These are phyloP conservation scores for Rhizopus arrhizus DNA, from an alignment of 371 early-diverging fungal species.

Conservation along the genomic window DNA sequence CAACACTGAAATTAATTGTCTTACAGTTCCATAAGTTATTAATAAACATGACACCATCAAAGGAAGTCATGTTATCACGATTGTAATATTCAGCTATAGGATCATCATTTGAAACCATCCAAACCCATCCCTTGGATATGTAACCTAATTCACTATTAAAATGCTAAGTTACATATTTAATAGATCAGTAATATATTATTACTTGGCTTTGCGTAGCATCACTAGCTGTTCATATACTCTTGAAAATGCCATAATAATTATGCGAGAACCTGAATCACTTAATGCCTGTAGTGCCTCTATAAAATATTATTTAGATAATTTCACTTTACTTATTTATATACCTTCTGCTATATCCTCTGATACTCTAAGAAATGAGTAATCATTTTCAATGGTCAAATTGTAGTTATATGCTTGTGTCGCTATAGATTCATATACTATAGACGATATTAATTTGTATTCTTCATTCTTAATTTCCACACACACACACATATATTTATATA, in stretches of 20 bases:
- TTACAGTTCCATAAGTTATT: constrained; percentile 50
- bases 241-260: constrained; percentile 42
- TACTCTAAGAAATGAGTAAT: neutral
- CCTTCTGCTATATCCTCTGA: too few species aligned
- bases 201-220: constrained; percentile 37
- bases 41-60: constrained; percentile 52
- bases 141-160: constrained; percentile 34
- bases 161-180: neutral
- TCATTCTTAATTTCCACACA: too few species aligned
- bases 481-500: neutral
- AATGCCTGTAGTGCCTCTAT: constrained; percentile 35
- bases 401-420: constrained; percentile 15
- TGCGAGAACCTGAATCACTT: constrained; percentile 29
- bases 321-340: too few species aligned
- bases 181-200: constrained; percentile 6
- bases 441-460: too few species aligned
- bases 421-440: neutral
- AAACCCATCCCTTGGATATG: constrained; percentile 44
- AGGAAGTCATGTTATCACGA: constrained; percentile 28
- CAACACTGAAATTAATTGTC: neutral
- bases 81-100: constrained; percentile 13
- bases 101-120: constrained; percentile 46
- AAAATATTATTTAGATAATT: neutral
- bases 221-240: constrained; percentile 34
- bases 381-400: constrained; percentile 15